phyloP scores from a whole-genome alignment of 1,139 yeast species.

The Arxiozyma telluris region DNA sequence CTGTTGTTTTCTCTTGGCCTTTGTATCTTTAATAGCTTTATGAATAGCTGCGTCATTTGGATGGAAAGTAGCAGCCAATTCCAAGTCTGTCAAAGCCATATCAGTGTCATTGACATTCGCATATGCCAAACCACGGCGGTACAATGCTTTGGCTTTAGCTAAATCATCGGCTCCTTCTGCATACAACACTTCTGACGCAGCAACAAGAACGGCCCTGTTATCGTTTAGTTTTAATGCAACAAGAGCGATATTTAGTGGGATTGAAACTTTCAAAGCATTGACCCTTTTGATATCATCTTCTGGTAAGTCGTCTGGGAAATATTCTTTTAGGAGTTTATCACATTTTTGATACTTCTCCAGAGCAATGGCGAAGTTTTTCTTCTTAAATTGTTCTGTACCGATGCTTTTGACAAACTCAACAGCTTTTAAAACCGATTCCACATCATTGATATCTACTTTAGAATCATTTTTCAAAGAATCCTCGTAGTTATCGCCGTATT shows the following conservation, averaged over 20 bases:
- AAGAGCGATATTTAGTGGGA: slow-evolving; percentile 64
- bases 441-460: slow-evolving; percentile 48
- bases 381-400: slow-evolving; percentile 69
- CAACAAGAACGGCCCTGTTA: slow-evolving; percentile 47
- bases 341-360: slow-evolving; percentile 66
- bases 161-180: slow-evolving; percentile 54
- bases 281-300: slow-evolving; percentile 42
- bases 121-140: slow-evolving; percentile 77
- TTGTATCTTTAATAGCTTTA: slow-evolving; percentile 58
- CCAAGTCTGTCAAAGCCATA: slow-evolving; percentile 57
- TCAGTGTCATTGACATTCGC: slow-evolving; percentile 59
- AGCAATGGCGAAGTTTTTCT: slow-evolving; percentile 48
- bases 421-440: slow-evolving; percentile 59
- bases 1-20: slow-evolving; percentile 43
- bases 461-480: slow-evolving; percentile 69
- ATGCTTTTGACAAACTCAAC: slow-evolving; percentile 61
- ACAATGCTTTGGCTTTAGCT: slow-evolving; percentile 73
- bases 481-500: slow-evolving; percentile 79
- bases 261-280: slow-evolving; percentile 49
- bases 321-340: slow-evolving; percentile 55
- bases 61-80: slow-evolving; percentile 53
- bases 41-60: slow-evolving; percentile 71
- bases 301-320: slow-evolving; percentile 61
- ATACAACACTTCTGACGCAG: slow-evolving; percentile 60
- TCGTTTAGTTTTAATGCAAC: slow-evolving; percentile 59